phyloP scores from a whole-genome alignment of 2,329 filamentous ascomycete species.

The Cladosporium sphaerospermum region DNA sequence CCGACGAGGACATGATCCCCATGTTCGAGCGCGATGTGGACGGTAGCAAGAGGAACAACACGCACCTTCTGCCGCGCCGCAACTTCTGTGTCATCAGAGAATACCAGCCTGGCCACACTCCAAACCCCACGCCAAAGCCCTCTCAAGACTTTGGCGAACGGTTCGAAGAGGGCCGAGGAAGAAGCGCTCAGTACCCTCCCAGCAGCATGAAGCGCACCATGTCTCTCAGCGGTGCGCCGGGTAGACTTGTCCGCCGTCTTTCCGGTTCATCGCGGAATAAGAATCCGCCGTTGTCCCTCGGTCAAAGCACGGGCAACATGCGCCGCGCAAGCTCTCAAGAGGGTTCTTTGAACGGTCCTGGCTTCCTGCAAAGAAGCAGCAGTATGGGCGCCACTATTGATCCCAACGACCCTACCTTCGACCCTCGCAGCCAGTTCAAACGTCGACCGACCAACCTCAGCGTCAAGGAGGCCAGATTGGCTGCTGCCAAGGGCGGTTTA shows the following conservation, averaged over 20 bases:
- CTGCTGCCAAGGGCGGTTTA: slow-evolving; percentile 45
- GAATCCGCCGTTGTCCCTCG: slow-evolving; percentile 8
- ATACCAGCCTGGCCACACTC: slow-evolving; percentile 73
- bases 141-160: slow-evolving; percentile 14
- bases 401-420: slow-evolving; percentile 6
- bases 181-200: slow-evolving; percentile 6
- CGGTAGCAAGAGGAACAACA: slow-evolving; percentile 85
- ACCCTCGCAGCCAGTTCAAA: slow-evolving; percentile 30
- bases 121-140: slow-evolving; percentile 56
- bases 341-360: slow-evolving; percentile 2
- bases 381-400: slow-evolving; percentile 5
- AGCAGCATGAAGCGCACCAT: slow-evolving; percentile 27
- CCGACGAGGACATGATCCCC: slow-evolving; percentile 93
- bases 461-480: slow-evolving; percentile 34
- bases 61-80: slow-evolving; percentile 74
- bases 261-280: slow-evolving; percentile 26
- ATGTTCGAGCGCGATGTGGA: slow-evolving; percentile 87
- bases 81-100: slow-evolving; percentile 94
- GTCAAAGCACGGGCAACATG: not conserved
- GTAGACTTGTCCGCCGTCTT: slow-evolving; percentile 36
- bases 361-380: slow-evolving; percentile 4
- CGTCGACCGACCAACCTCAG: slow-evolving; percentile 39
- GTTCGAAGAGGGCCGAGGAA: slow-evolving; percentile 3
- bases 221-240: slow-evolving; percentile 30
- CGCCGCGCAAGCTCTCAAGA: slow-evolving; percentile 5